These are phyloP conservation scores for Termitomyces sp. DNA, from an alignment of 768 basidiomycete species.

Conservation along the genomic window DNA sequence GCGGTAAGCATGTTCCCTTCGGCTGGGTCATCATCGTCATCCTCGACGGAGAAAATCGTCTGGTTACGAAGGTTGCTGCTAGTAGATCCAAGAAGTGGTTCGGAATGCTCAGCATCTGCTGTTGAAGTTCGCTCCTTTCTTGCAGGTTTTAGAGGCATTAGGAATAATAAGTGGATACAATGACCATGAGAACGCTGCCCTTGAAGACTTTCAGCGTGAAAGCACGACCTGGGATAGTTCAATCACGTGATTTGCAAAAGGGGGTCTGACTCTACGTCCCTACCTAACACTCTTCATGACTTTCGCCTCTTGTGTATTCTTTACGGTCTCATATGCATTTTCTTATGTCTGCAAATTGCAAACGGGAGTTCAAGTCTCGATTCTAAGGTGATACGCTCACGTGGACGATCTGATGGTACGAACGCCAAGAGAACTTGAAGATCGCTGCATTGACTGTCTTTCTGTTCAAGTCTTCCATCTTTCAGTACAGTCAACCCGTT, in stretches of 20 bases:
- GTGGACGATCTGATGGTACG: not conserved
- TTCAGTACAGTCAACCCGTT: not conserved
- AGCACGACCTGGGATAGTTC: not conserved
- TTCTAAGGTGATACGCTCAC: not conserved
- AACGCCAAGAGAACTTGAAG: not conserved
- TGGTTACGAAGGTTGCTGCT: slow-evolving; percentile 39
- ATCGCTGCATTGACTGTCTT: not conserved
- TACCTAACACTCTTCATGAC: not conserved
- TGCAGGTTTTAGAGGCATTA: slow-evolving; percentile 28
- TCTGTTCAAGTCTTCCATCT: not conserved
- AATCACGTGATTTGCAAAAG: slow-evolving; percentile 1
- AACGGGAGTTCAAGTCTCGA: not conserved
- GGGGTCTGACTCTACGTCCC: no score
- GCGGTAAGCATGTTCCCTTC: slow-evolving; percentile 32
- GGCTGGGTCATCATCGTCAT: slow-evolving; percentile 53
- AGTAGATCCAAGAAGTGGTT: slow-evolving; percentile 57
- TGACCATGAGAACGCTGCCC: slow-evolving; percentile 15
- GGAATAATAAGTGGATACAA: slow-evolving; percentile 3
- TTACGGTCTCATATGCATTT: not conserved
- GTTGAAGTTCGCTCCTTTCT: slow-evolving; percentile 27
- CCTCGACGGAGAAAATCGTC: slow-evolving; percentile 57
- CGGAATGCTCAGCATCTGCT: slow-evolving; percentile 41
- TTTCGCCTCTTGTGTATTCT: not conserved
- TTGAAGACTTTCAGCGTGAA: not conserved
- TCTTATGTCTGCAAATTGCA: not conserved